Conservation (phyloP, 306 rosid genomes). For the Lablab purpureus region DNA sequence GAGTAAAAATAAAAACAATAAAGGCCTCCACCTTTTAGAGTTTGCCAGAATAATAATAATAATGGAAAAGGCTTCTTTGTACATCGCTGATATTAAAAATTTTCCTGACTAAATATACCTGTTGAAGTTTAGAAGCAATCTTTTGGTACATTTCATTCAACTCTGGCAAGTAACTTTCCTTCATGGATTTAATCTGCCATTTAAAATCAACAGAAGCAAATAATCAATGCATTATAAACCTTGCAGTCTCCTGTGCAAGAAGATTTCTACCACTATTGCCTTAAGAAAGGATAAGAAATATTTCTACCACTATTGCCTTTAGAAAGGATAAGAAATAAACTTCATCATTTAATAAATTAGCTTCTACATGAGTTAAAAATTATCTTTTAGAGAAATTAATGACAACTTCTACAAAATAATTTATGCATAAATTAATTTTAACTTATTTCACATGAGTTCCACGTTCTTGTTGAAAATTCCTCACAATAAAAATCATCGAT, state of each 20-base stretch:
- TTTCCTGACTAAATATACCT: constrained; percentile 57
- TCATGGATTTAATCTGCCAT: constrained; percentile 76
- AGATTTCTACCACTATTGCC: constrained; percentile 11
- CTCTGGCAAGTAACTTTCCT: constrained; percentile 73
- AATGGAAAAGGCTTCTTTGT: constrained; percentile 24
- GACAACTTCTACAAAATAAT: too few species aligned
- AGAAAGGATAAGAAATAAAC: too few species aligned
- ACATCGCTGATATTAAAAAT: constrained; percentile 19
- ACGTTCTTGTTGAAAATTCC: constrained; percentile 2
- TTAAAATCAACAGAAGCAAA: constrained; percentile 44
- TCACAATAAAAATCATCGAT: constrained; percentile 9
- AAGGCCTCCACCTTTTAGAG: constrained; percentile 8
- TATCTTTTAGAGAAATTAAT: too few species aligned
- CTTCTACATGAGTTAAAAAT: too few species aligned
- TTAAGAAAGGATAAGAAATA: constrained; percentile 2
- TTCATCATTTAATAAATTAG: too few species aligned
- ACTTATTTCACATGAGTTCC: too few species aligned
- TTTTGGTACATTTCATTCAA: constrained; percentile 77
- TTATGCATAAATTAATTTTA: too few species aligned
- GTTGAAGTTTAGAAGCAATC: constrained; percentile 71
- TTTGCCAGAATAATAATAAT: constrained; percentile 19
- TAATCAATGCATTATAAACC: constrained; percentile 33
- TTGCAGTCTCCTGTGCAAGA: constrained; percentile 29
- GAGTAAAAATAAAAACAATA: constrained; percentile 9
- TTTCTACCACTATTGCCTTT: too few species aligned